A percentile compares a stretch with the other conserved stretches of the same genome.
These are phyloP conservation scores for Penicillium bovifimosum DNA, from an alignment of 495 filamentous ascomycete genomes.

Conservation along the genomic window DNA sequence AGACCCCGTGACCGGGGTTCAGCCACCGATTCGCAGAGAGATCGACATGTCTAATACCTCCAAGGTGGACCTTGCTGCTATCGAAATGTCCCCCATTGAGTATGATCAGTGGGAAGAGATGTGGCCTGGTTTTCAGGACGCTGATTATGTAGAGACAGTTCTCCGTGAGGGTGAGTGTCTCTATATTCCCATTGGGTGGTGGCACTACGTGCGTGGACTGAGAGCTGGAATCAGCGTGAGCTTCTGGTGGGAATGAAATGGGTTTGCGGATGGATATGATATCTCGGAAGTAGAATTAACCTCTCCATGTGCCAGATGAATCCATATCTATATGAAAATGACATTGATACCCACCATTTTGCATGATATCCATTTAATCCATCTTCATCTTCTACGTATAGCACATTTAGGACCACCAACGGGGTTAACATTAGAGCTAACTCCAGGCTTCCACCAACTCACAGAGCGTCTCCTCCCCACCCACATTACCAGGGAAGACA, in stretches of 20 bases:
- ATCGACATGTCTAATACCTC: slow-evolving; percentile 95
- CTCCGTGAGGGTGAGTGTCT: slow-evolving; percentile 76
- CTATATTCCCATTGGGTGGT: slow-evolving; percentile 95
- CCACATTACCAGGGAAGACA: slow-evolving; percentile 55
- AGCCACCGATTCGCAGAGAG: slow-evolving; percentile 17
- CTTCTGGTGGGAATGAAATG: slow-evolving; percentile 75
- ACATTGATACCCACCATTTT: background rate
- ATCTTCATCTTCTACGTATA: background rate
- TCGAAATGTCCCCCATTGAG: slow-evolving; percentile 42
- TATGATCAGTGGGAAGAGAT: slow-evolving; percentile 45
- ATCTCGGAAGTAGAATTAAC: background rate
- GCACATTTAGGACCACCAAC: background rate
- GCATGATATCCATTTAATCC: background rate
- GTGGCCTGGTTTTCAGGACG: slow-evolving; percentile 53
- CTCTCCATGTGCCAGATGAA: background rate
- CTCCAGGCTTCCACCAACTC: slow-evolving; percentile 36
- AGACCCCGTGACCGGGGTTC: slow-evolving; percentile 1
- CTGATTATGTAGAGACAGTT: slow-evolving; percentile 72
- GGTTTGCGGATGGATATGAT: background rate
- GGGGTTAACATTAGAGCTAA: slow-evolving; percentile 2
- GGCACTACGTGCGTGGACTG: slow-evolving; percentile 92
- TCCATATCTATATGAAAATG: background rate
- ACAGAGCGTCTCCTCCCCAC: slow-evolving; percentile 42
- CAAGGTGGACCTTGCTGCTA: slow-evolving; percentile 59
- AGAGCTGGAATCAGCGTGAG: slow-evolving; percentile 90